phyloP scores from a whole-genome alignment of 1,284 basidiomycete genomes.

The Ceratobasidium sp. region DNA sequence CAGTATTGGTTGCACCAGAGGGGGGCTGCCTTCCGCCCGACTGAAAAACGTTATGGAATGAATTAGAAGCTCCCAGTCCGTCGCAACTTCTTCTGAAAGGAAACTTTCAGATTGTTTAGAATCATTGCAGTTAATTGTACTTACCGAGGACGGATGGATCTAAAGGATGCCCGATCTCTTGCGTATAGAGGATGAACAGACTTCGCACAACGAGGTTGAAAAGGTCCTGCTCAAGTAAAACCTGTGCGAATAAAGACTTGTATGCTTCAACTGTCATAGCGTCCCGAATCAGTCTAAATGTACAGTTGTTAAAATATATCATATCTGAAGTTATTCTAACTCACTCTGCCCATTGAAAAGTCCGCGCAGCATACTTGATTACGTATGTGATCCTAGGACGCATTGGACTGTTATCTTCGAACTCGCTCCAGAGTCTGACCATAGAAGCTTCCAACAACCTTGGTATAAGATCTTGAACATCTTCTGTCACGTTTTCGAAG shows the following conservation, averaged over 20 bases:
- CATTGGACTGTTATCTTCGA: background rate
- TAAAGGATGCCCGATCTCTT: no score
- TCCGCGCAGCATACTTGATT: background rate
- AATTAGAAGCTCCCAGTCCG: no score
- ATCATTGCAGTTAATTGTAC: no score
- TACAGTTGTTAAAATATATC: background rate
- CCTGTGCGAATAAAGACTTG: background rate
- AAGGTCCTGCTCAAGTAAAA: background rate
- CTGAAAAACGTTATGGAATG: no score
- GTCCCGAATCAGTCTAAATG: background rate
- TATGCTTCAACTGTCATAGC: background rate
- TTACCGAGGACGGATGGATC: no score
- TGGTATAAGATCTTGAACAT: constrained; percentile 13
- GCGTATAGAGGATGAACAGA: background rate
- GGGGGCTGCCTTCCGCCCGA: no score
- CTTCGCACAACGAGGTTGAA: background rate
- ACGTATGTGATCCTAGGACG: background rate
- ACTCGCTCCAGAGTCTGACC: background rate
- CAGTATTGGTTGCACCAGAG: no score
- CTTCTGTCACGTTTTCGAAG: background rate
- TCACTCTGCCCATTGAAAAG: background rate
- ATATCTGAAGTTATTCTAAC: background rate
- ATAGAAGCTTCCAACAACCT: background rate
- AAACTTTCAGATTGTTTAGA: no score
- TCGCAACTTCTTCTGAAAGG: no score